These are phyloP conservation scores for Stagonosporopsis rhizophila DNA, from an alignment of 2,329 filamentous ascomycete species.

Conservation along the genomic window DNA sequence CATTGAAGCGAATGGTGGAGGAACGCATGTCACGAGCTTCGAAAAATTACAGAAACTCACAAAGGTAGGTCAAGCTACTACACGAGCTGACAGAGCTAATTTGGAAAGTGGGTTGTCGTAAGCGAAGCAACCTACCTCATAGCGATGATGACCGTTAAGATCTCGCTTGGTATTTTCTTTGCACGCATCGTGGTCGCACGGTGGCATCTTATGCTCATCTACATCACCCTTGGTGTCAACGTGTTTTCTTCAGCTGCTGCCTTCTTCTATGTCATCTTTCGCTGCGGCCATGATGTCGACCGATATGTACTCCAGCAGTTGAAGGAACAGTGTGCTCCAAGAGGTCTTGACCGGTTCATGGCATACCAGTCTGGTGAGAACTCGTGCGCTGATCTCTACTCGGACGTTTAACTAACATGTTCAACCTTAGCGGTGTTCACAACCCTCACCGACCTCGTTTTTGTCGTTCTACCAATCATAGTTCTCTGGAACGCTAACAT, in stretches of 20 bases:
- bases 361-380: slow-evolving; percentile 51
- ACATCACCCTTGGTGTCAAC: slow-evolving; percentile 48
- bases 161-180: slow-evolving; percentile 56
- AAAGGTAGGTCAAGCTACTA: slow-evolving; percentile 30
- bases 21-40: slow-evolving; percentile 39
- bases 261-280: slow-evolving; percentile 60
- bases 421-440: slow-evolving; percentile 31
- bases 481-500: slow-evolving; percentile 65
- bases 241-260: slow-evolving; percentile 48
- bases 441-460: slow-evolving; percentile 42
- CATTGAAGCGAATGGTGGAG: slow-evolving; percentile 41
- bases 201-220: slow-evolving; percentile 50
- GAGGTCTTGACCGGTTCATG: slow-evolving; percentile 59
- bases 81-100: slow-evolving; percentile 5
- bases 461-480: slow-evolving; percentile 49
- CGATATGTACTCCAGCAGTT: slow-evolving; percentile 42
- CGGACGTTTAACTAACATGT: background rate
- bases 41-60: slow-evolving; percentile 34
- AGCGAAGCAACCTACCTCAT: slow-evolving; percentile 50
- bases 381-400: too few relatives aligned
- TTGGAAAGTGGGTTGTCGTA: slow-evolving; percentile 42
- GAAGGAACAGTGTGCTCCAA: slow-evolving; percentile 51
- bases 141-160: slow-evolving; percentile 53
- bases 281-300: slow-evolving; percentile 53
- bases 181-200: slow-evolving; percentile 51